These are phyloP conservation scores for Colletotrichum eremochloae DNA, from an alignment of 2,329 filamentous ascomycete species.

Conservation along the genomic window DNA sequence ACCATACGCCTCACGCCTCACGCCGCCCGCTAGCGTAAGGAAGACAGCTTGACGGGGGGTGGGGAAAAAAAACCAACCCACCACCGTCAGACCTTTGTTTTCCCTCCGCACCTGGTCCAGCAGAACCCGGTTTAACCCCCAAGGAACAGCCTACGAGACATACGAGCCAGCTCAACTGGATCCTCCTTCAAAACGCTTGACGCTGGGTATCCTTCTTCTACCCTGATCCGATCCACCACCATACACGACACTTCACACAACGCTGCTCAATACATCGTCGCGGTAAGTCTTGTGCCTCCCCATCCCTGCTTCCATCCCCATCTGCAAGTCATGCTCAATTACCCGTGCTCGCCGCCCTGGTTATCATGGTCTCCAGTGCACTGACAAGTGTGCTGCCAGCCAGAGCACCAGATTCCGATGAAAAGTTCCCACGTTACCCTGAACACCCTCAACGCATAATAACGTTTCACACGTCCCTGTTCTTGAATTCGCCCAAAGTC, in stretches of 20 bases:
- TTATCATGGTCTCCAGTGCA: constrained; percentile 35
- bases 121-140: constrained; percentile 15
- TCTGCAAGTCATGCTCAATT: constrained; percentile 38
- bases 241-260: constrained; percentile 21
- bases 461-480: constrained; percentile 46
- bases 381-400: constrained; percentile 38
- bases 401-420: constrained; percentile 36
- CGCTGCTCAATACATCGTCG: constrained; percentile 8
- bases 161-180: constrained; percentile 28
- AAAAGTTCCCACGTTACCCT: constrained; percentile 37
- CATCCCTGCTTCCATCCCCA: constrained; percentile 28
- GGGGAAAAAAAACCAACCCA: constrained; percentile 10
- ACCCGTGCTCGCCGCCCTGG: constrained; percentile 26
- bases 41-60: constrained; percentile 38
- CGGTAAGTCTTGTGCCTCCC: constrained; percentile 23
- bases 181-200: constrained; percentile 16
- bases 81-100: constrained; percentile 39
- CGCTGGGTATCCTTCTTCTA: constrained; percentile 17
- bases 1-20: constrained; percentile 27
- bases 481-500: constrained; percentile 33
- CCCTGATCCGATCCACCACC: constrained; percentile 14
- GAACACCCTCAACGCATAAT: constrained; percentile 45
- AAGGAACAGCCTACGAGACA: constrained; percentile 31
- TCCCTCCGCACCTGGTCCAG: constrained; percentile 32
- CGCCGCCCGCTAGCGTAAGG: constrained; percentile 38